Base-by-base conservation (phyloP, 306 rosid genomes). In the Malus asiatica region DNA sequence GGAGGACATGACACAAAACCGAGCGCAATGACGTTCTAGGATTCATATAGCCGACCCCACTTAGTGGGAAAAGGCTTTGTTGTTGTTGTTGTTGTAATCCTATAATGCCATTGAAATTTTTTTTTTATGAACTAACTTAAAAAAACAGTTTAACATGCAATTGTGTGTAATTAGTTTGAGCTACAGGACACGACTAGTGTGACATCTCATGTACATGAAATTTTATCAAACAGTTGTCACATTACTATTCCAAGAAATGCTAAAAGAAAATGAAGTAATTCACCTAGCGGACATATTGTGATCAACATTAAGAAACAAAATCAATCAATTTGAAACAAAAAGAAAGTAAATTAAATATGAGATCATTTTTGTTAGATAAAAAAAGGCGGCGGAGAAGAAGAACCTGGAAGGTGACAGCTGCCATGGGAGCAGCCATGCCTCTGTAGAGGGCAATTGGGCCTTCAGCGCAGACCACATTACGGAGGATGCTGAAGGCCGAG, bases 351-450 rank as follows among this genome's bases (percentile, higher is more conserved):
- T 2, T 4, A 14, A 45, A 13, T 13, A 46, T 12, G 52, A 46
- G 52, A 46, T 46, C 4, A 4, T 4, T 4, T 46, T 46, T 13
- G 52, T 46, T 46, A 4, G 60, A 1, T 44, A 44, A 72, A 65
- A 52, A 1, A 63, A 25, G 19, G 52, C 0, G 35, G 35, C 22
- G 10, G 29, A n/a, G 16, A 6, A 18, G 3, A 29, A 22, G 42
- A 68, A 90, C 99, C 99, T 95, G 99, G 63, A 95, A 86, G 73
- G 97, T 82, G 82, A 92, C 95, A 12, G 97, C 85, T 8, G 91
- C 97, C 77, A 95, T 79, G 10, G 98, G 99, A 18, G 97, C 88
- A 9, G 73, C 79, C 97, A 95, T 95, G 84, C 99, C 98, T 72
- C 91, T 86, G 84, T 89, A 95, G 46, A 95, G 86, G 73, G 92